phyloP scores from a whole-genome alignment of 2,329 filamentous ascomycete genomes.

The Fusarium compactum region DNA sequence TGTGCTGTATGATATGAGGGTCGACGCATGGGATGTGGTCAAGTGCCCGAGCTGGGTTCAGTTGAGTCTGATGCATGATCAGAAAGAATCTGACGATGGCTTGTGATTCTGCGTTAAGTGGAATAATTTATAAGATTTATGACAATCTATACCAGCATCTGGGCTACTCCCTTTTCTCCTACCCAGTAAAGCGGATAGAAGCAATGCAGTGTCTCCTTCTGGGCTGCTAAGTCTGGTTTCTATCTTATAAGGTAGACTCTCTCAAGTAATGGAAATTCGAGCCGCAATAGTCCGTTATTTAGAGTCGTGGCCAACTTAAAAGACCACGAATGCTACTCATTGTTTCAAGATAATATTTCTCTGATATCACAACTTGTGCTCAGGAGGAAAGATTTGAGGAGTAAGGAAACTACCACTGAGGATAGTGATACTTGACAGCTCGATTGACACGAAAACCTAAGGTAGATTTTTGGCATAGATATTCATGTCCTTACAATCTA shows the following conservation, averaged over 20 bases:
- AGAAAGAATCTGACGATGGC: not conserved
- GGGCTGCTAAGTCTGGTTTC: not conserved
- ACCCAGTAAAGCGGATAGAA: not conserved
- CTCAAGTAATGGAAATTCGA: not conserved
- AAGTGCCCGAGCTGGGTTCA: conserved; percentile 10
- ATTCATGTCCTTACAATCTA: not conserved
- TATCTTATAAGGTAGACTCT: not conserved
- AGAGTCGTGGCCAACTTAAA: not conserved
- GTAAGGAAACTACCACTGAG: not conserved
- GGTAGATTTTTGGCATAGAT: not conserved
- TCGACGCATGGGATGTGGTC: not conserved
- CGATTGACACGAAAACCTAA: not conserved
- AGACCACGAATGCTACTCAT: not conserved
- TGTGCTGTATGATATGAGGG: not conserved
- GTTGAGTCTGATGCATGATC: conserved; percentile 10
- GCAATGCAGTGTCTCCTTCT: not conserved
- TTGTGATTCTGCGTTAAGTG: not conserved
- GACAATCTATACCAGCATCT: not conserved
- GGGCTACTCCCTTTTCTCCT: not conserved
- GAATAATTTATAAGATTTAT: not conserved
- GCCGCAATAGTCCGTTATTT: not conserved
- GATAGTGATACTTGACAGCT: not conserved
- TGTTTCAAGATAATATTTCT: not conserved
- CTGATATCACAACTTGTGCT: not conserved
- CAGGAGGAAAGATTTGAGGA: not conserved